Evolutionary conservation across 768 basidiomycete species (phyloP).

Genomic region (Termitomyces eurrhizus): DNA sequence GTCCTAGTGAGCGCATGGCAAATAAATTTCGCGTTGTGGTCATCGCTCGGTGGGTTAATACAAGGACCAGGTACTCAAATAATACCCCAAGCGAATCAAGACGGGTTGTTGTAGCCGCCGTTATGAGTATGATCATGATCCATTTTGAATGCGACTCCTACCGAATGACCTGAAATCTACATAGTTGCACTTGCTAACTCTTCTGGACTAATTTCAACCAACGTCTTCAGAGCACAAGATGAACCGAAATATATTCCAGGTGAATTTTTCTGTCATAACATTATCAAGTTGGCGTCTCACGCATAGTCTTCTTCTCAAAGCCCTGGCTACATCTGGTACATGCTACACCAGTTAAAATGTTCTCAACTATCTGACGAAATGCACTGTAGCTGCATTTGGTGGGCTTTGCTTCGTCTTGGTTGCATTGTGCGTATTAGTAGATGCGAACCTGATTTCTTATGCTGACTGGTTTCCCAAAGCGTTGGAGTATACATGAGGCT

Average conservation of each 20-base stretch:
- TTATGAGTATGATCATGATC: slow-evolving; percentile 36
- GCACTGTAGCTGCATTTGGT: slow-evolving; percentile 38
- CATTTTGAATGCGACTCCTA: neutral
- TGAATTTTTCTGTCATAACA: slow-evolving; percentile 11
- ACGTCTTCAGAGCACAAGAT: slow-evolving; percentile 47
- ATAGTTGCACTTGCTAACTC: slow-evolving; percentile 46
- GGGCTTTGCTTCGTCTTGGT: slow-evolving; percentile 42
- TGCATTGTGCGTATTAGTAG: slow-evolving; percentile 23
- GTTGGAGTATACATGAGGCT: slow-evolving; percentile 46
- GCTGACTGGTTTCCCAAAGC: slow-evolving; percentile 17
- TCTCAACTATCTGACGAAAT: slow-evolving; percentile 1
- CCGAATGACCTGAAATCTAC: neutral
- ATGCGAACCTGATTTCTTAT: neutral
- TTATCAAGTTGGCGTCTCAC: neutral
- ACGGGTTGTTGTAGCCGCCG: slow-evolving; percentile 46
- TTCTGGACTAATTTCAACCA: slow-evolving; percentile 46
- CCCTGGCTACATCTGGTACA: slow-evolving; percentile 42
- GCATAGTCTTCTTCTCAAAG: slow-evolving; percentile 13
- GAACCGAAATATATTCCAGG: slow-evolving; percentile 47
- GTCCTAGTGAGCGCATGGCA: slow-evolving; percentile 42
- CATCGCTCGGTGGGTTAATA: neutral
- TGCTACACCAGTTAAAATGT: neutral
- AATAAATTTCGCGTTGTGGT: slow-evolving; percentile 1
- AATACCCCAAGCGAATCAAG: slow-evolving; percentile 46
- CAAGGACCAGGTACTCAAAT: slow-evolving; percentile 35